Evolutionary conservation across 257 asterid genomes (phyloP).

Genomic region (Solanum verrucosum): DNA sequence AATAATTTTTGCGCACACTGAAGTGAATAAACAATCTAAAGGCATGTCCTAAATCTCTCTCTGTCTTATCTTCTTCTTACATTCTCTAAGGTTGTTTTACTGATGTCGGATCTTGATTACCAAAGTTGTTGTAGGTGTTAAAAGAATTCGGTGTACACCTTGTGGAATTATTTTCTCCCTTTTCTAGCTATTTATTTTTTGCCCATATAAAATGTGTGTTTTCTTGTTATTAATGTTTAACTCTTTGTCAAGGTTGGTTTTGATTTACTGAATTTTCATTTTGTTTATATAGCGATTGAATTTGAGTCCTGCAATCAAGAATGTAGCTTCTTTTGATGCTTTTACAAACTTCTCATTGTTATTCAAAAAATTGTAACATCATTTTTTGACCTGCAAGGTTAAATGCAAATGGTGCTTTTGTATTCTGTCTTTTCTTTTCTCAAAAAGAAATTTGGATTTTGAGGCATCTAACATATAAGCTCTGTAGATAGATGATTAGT

Average conservation of each 20-base stretch:
- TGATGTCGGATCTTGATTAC: not conserved
- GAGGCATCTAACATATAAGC: too few relatives aligned
- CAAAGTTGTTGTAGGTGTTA: not conserved
- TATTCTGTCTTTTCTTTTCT: too few relatives aligned
- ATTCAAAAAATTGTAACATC: too few relatives aligned
- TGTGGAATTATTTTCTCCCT: not conserved
- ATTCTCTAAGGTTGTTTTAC: not conserved
- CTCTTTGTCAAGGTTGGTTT: not conserved
- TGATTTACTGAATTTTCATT: not conserved
- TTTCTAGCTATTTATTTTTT: not conserved
- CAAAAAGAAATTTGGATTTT: too few relatives aligned
- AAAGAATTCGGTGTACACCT: not conserved
- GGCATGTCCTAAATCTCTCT: not conserved
- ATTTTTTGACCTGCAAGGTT: too few relatives aligned
- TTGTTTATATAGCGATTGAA: not conserved
- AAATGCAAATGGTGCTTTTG: too few relatives aligned
- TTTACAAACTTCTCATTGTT: too few relatives aligned
- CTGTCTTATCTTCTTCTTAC: not conserved
- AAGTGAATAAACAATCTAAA: too few relatives aligned
- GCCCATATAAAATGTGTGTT: not conserved
- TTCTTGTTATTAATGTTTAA: not conserved
- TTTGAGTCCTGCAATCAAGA: too few relatives aligned
- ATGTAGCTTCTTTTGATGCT: too few relatives aligned
- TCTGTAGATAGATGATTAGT: too few relatives aligned
- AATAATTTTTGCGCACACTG: too few relatives aligned